Percentiles rank a stretch among this genome's conserved stretches.
Evolutionary conservation across 768 basidiomycete species (phyloP).

Genomic region (Antrodiella citrinella): DNA sequence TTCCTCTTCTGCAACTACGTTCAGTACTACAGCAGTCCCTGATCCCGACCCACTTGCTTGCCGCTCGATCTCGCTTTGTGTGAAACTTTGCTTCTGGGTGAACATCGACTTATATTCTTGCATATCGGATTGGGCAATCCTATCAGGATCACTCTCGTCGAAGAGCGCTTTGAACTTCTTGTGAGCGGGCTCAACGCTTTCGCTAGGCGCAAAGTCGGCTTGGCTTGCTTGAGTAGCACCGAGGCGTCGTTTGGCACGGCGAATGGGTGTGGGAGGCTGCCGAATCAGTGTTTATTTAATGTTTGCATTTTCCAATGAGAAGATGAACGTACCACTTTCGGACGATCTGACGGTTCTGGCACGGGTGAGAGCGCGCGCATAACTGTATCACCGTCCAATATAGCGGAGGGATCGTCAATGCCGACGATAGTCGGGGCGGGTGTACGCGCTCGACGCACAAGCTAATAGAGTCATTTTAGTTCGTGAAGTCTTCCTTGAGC

Average conservation of each 20-base stretch:
- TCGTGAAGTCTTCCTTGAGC: too few relatives aligned
- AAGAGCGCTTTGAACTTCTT: constrained; percentile 70
- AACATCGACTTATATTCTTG: constrained; percentile 10
- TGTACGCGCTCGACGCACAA: not conserved
- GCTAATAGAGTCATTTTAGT: too few relatives aligned
- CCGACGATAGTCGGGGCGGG: constrained; percentile 1
- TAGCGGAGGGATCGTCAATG: constrained; percentile 5
- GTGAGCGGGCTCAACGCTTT: constrained; percentile 45
- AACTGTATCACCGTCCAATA: not conserved
- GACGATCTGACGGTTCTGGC: too few relatives aligned
- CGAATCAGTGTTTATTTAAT: not conserved
- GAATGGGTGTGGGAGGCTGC: not conserved
- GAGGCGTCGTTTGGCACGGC: constrained; percentile 5
- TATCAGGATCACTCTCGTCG: constrained; percentile 52
- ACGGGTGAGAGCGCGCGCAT: not conserved
- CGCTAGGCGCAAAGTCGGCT: too few relatives aligned
- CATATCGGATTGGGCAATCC: constrained; percentile 18
- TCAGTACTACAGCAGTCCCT: not conserved
- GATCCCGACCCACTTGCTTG: not conserved
- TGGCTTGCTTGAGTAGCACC: not conserved
- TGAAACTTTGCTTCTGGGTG: constrained; percentile 13
- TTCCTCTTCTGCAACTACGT: constrained; percentile 42
- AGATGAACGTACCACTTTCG: too few relatives aligned
- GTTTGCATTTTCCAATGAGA: too few relatives aligned
- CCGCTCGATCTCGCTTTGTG: constrained; percentile 17